These are phyloP conservation scores for Carex arenaria DNA, from an alignment of 202 grass and related monocot genomes.

Conservation along the genomic window DNA sequence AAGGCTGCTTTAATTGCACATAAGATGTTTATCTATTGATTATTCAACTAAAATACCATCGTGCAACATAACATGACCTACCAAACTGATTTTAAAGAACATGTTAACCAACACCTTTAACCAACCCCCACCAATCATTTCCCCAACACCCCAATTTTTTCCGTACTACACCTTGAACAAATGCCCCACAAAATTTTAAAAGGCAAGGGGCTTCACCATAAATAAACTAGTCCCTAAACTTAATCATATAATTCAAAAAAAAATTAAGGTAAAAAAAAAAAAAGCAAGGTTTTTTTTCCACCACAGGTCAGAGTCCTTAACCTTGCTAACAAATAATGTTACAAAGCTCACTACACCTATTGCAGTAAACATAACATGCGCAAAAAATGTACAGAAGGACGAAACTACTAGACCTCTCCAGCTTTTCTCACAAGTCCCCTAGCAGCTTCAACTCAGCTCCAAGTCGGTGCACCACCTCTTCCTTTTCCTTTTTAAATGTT, in stretches of 20 bases:
- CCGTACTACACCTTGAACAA: not conserved
- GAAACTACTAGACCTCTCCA: constrained; percentile 24
- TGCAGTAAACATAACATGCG: constrained; percentile 21
- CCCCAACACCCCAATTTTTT: not conserved
- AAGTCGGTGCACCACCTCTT: constrained; percentile 11
- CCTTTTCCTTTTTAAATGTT: not conserved
- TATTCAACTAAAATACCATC: constrained; percentile 10
- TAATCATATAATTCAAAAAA: constrained; percentile 16
- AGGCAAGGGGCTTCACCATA: constrained; percentile 28
- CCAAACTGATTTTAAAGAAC: constrained; percentile 12
- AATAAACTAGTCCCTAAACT: constrained; percentile 21
- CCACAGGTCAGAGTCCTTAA: constrained; percentile 12
- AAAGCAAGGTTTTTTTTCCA: constrained; percentile 22
- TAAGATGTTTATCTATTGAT: constrained; percentile 13
- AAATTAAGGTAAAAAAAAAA: not conserved
- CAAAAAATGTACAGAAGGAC: constrained; percentile 27
- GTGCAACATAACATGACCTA: constrained; percentile 19
- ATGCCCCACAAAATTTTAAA: constrained; percentile 25
- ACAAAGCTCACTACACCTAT: constrained; percentile 22
- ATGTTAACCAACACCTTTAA: constrained; percentile 11
- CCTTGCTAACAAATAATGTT: constrained; percentile 33
- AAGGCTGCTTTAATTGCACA: constrained; percentile 1
- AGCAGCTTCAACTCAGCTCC: constrained; percentile 18
- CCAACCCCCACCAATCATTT: not conserved
- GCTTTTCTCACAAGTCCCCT: not conserved